Evolutionary conservation across 768 basidiomycete genomes (phyloP).

Genomic region (Porphyrellus cyaneotinctus): DNA sequence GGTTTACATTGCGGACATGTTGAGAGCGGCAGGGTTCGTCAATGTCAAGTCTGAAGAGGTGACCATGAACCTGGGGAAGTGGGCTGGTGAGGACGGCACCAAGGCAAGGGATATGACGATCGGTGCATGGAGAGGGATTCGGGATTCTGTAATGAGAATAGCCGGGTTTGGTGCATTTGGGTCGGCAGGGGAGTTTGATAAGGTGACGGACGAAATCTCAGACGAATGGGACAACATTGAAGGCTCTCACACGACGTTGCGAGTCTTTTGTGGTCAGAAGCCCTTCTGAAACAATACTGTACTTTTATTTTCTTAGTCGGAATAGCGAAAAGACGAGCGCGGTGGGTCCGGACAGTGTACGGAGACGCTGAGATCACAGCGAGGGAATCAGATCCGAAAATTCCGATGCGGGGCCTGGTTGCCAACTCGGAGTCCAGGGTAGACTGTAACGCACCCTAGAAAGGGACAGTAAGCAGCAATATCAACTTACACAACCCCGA

Average conservation of each 20-base stretch:
- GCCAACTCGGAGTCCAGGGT: too few relatives aligned
- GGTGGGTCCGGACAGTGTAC: too few relatives aligned
- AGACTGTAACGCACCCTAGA: too few relatives aligned
- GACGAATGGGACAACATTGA: slow-evolving; percentile 26
- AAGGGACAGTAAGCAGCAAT: too few relatives aligned
- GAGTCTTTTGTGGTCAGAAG: slow-evolving; percentile 15
- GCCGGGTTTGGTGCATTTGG: slow-evolving; percentile 14
- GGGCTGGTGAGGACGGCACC: slow-evolving; percentile 24
- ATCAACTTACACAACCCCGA: too few relatives aligned
- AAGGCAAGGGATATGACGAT: slow-evolving; percentile 14
- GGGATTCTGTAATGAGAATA: slow-evolving; percentile 17
- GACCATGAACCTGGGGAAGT: slow-evolving; percentile 19
- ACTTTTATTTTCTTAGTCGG: background rate
- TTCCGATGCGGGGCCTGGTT: too few relatives aligned
- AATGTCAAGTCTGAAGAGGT: slow-evolving; percentile 18
- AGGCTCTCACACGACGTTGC: slow-evolving; percentile 9
- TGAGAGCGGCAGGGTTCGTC: slow-evolving; percentile 16
- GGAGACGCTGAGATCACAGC: too few relatives aligned
- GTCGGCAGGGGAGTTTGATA: slow-evolving; percentile 20
- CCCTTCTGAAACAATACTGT: background rate
- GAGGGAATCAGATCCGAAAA: too few relatives aligned
- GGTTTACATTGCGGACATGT: slow-evolving; percentile 17
- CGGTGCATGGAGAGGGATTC: slow-evolving; percentile 23
- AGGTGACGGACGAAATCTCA: slow-evolving; percentile 10
- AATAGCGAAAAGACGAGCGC: too few relatives aligned